Evolutionary conservation across 2,329 filamentous ascomycete genomes (phyloP), one percentile per base, ranked within the genome.

Genomic region (Fusarium nanum): DNA sequence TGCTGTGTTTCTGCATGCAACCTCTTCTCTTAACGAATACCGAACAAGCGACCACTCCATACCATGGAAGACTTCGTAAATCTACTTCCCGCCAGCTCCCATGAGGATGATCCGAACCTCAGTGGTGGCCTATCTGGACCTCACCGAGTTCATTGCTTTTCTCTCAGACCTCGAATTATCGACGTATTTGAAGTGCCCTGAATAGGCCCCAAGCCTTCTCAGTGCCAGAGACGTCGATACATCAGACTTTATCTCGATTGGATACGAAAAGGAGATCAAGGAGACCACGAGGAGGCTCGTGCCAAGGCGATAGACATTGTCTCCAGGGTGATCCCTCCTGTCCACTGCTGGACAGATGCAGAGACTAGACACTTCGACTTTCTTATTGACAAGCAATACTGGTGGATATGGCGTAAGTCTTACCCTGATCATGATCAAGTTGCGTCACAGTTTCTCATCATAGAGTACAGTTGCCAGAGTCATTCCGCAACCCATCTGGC

Each of bases 1-100:
- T n/a, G 10, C 4, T 4, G 10, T 0, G 5, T n/a, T 37, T n/a
- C 34, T 4, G 1, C 10, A 37, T 37, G 1, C 18, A 37, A 11
- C 3, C 34, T 18, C 10, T 4, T 12, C 18, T 37, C 34, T 37
- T 18, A 4, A n/a, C 34, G 34, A n/a, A 7, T 1, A 37, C 11
- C 18, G 6, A 37, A 37, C 18, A 5, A 3, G 11, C 5, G 1
- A 37, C 9, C 34, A 37, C 18, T 11, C 6, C 0, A 12, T 37
- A 37, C 2, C 0, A n/a, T n/a, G 34, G 34, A 12, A 6, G 34
- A 37, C 6, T 37, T n/a, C 18, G 34, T n/a, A n/a, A 6, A 37
- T 0, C 10, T 37, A 37, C 34, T 37, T 37, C 34, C 18, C 3
- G 3, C 34, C 34, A 37, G 12, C 10, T 4, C 9, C 34, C 10